Evolutionary conservation across 2,329 filamentous ascomycete genomes (phyloP), one percentile per base, ranked within the genome.

Genomic region (Monilinia aucupariae): DNA sequence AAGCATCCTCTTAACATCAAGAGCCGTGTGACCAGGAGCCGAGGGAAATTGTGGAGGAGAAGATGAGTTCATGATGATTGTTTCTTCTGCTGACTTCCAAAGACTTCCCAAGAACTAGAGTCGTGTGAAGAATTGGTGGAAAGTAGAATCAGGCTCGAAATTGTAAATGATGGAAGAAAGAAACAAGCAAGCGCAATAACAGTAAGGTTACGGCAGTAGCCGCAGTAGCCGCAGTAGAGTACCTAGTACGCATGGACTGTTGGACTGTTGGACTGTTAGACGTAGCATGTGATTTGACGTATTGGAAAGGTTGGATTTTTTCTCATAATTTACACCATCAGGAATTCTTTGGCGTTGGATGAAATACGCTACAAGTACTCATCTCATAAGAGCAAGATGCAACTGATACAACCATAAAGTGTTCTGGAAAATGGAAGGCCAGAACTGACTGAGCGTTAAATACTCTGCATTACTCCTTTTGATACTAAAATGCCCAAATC

Each of bases 401-500:
- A 59, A 30, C 45, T 22, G 27, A 39, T 27, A n/a, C 32, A 53
- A 17, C 34, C 34, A 20, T 52, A 20, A 20, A 32, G 12, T 22
- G 20, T 45, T 32, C 49, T 61, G 25, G 17, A 22, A n/a, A 49
- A 30, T 39, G 32, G 34, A 37, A n/a, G 9, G 58, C 17, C 13
- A 58, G 22, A 43, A 20, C n/a, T 25, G n/a, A 20, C 27, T 25
- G n/a, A 63, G 15, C 20, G 50, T 49, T 10, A 63, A 66, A 49
- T 32, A 55, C 59, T 54, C 64, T 63, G 45, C 56, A 68, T 72
- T 71, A 64, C 63, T 64, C 62, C 64, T 66, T 12, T 54, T 66
- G 59, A 54, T 64, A 64, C 61, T 67, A 53, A 55, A 63, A 68
- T 65, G 66, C 69, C 64, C 65, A 67, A 65, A 63, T 61, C 67